Base-by-base conservation (phyloP, 2,329 filamentous ascomycete genomes). In the Penicillium sp. region DNA sequence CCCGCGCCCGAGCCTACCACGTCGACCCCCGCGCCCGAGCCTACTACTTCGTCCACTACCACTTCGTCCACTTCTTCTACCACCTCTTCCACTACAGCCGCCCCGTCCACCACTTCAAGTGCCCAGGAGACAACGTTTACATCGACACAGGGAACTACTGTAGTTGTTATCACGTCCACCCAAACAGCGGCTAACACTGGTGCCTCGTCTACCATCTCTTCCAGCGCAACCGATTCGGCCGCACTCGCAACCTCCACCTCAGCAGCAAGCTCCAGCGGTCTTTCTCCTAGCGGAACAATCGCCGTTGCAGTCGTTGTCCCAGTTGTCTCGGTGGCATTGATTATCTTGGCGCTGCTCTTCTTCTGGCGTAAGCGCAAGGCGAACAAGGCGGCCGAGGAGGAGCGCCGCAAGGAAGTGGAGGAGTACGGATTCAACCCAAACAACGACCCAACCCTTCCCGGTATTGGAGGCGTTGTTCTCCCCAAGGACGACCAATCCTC, bases 341-440 rank as follows among this genome's bases (percentile, higher is more conserved):
- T 97, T 23, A 86, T 93, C 2, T 75, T 93, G 9, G 85, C 84
- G 3, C 89, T 87, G 7, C 81, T 97, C 29, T 92, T 90, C 74
- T 85, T 93, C 70, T 99, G 92, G 91, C 87, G 90, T 71, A 92
- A 87, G 78, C 88, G 92, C 61, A 96, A 95, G 78, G 87, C 90
- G 68, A 86, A 87, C 62, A 94, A 91, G 79, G 85, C 86, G 61
- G 89, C 88, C 15, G 91, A 94, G 70, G 94, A 97, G 72, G 86
- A 92, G 68, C 86, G 94, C 50, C 86, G 92, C 62, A 97, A 97
- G 78, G 94, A 99, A 76, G 92, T 97, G 11, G 93, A 97, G 73
- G 94, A 97, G 71, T 97, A 97, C 72, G 88, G 90, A 33, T 97
- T 92, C 80, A 97, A 97, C 74, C 94, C 94, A n/a, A 97, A 97